Evolutionary conservation across 202 grass and related monocot species (phyloP), one percentile per base, ranked within the genome.

Genomic region (Setaria italica): DNA sequence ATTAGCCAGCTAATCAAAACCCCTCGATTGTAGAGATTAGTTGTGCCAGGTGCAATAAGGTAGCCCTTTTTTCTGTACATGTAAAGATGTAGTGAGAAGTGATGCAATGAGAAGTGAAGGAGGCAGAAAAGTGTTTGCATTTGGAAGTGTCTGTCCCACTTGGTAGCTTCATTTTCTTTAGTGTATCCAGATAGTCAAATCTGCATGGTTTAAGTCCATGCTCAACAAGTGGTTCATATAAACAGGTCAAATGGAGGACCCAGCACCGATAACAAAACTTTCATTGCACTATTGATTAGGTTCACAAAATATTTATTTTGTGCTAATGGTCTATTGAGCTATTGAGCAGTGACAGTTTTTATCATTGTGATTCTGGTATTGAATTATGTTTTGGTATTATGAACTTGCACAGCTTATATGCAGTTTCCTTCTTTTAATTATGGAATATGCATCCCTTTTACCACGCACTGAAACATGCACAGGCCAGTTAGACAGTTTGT

Each of bases 401-500:
- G 34, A 67, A 81, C 50, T 47, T 67, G 20, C 60, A 15, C 60
- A 57, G 12, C 50, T 87, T 63, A 11, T 9, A 64, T 78, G 16
- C 7, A 17, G 46, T 29, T 66, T 0, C 53, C 30, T 77, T 81
- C 2, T 41, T 82, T 86, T 37, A 5, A 71, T 41, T 67, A 19
- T 19, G 16, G 16, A 72, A 15, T 49, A 47, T 59, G 20, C 82
- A 85, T 70, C 70, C 39, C 25, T 57, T 80, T 46, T 71, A 48
- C 17, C 13, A 48, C 10, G 6, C 37, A 74, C 21, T 34, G 15
- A 71, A 60, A 58, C 30, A 51, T 86, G 20, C 29, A 76, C 4
- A 53, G 29, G n/a, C 86, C 47, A 64, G n/a, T 37, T 86, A 29
- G 6, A 46, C 35, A 54, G 67, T 83, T 83, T 56, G 54, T 58